These are phyloP conservation scores for Paspalum notatum DNA, from an alignment of 176 grass and related monocot genomes.

Conservation along the genomic window DNA sequence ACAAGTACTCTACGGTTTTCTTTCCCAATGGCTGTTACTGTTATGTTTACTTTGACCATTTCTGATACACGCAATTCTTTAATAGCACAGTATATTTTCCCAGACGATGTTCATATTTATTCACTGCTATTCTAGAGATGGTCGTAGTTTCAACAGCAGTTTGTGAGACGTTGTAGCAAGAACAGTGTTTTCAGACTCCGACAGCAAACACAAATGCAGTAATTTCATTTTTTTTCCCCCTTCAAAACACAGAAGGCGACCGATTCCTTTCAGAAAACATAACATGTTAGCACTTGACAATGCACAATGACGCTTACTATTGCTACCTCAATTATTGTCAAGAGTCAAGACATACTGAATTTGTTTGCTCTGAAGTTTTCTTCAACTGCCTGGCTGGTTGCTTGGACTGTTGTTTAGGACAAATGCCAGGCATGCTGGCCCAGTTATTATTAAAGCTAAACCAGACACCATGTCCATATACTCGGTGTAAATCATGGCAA, in stretches of 20 bases:
- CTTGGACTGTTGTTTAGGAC: constrained; percentile 15
- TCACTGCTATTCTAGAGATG: neutral
- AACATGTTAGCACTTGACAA: neutral
- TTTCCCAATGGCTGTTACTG: no score
- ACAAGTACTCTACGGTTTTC: neutral
- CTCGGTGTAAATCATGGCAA: neutral
- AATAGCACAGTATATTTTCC: neutral
- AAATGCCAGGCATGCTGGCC: constrained; percentile 13
- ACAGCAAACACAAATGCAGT: neutral
- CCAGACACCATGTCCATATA: neutral
- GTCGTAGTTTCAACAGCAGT: neutral
- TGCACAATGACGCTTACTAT: neutral
- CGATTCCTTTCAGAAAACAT: neutral
- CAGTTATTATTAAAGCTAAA: neutral
- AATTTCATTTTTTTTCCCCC: neutral
- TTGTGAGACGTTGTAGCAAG: neutral
- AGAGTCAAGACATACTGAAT: neutral
- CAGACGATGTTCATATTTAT: neutral
- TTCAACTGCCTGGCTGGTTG: neutral
- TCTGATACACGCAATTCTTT: neutral
- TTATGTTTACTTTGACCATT: no score
- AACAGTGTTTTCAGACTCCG: neutral
- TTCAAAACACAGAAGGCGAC: neutral
- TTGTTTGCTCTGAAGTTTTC: constrained; percentile 30
- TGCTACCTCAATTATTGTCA: constrained; percentile 25